Evolutionary conservation across 2,329 filamentous ascomycete genomes (phyloP), one percentile per base, ranked within the genome.

Genomic region (Cryphonectria radicalis): DNA sequence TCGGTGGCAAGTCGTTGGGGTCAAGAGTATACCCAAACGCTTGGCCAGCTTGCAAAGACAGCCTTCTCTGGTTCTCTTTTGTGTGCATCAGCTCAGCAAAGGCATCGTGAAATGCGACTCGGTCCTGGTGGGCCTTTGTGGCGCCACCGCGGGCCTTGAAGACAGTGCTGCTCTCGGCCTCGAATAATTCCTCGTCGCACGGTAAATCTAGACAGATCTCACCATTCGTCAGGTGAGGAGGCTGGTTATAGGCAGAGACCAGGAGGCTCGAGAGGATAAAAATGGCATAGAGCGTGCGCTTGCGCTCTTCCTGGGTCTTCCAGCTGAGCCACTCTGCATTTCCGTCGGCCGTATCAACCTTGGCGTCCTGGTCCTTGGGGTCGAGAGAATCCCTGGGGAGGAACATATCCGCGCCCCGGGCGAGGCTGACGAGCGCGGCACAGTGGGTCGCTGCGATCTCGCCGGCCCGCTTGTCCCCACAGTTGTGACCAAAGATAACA

Each of bases 381-480:
- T 83, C 77, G 75, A 84, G 85, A 68, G 84, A 77, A 74, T 80
- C 85, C 73, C 81, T 82, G 3, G 83, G 84, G 66, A 82, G 81
- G 50, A 87, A 78, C 67, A 98, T 83, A 68, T 94, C 92, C n/a
- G 95, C 94, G 46, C 94, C 93, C 78, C 95, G 92, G 4, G 95
- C 94, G 67, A 99, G 88, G 79, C 94, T 97, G 68, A 98, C 94
- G 59, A 99, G 84, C 28, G 95, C 93, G 10, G 94, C 93, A 79
- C 93, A 97, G 79, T 98, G 95, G 1, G 93, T 97, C 74, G 92
- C 95, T 0, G 95, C 95, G 77, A 97, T 97, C 79, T 98, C 94
- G 72, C 93, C 94, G 32, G 94, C 92, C 68, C 90, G 91, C 82
- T 97, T 95, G 79, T 98, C 95, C 53, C 93, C 94, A 79, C 94